Evolutionary conservation across 2,329 filamentous ascomycete genomes (phyloP).

Genomic region (Pyricularia sp.): DNA sequence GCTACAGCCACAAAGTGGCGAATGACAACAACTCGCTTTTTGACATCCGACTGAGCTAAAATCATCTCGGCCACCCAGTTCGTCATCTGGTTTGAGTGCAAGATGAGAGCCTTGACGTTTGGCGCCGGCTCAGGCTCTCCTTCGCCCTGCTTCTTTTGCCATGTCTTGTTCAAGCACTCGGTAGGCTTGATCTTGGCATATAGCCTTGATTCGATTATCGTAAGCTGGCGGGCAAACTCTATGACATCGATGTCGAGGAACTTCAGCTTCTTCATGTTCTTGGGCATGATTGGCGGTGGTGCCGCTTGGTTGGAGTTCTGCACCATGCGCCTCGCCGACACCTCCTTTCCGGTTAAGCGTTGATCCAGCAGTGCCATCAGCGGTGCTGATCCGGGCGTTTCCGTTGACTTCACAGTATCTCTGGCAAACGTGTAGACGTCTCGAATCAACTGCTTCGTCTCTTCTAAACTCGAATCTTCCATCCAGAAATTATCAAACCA

Average conservation of each 20-base stretch:
- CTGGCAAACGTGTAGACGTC: slow-evolving; percentile 84
- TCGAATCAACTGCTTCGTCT: slow-evolving; percentile 72
- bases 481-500: slow-evolving; percentile 99
- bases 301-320: slow-evolving; percentile 73
- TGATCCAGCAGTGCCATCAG: slow-evolving; percentile 83
- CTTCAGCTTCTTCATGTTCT: slow-evolving; percentile 99
- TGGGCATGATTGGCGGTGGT: slow-evolving; percentile 82
- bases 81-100: slow-evolving; percentile 96
- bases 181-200: slow-evolving; percentile 94
- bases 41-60: slow-evolving; percentile 82
- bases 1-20: slow-evolving; percentile 96
- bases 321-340: slow-evolving; percentile 71
- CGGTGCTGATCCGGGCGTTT: slow-evolving; percentile 76
- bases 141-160: slow-evolving; percentile 86
- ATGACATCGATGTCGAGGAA: slow-evolving; percentile 93
- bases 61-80: slow-evolving; percentile 99
- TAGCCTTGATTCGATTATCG: slow-evolving; percentile 86
- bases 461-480: slow-evolving; percentile 69
- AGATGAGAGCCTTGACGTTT: slow-evolving; percentile 90
- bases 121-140: slow-evolving; percentile 75
- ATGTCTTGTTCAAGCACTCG: slow-evolving; percentile 95
- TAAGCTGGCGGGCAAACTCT: slow-evolving; percentile 94
- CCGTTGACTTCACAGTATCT: slow-evolving; percentile 83
- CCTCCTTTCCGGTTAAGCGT: slow-evolving; percentile 76
- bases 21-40: slow-evolving; percentile 91